phyloP scores from a whole-genome alignment of 2,329 filamentous ascomycete species.

The Colletotrichum cuscutae region DNA sequence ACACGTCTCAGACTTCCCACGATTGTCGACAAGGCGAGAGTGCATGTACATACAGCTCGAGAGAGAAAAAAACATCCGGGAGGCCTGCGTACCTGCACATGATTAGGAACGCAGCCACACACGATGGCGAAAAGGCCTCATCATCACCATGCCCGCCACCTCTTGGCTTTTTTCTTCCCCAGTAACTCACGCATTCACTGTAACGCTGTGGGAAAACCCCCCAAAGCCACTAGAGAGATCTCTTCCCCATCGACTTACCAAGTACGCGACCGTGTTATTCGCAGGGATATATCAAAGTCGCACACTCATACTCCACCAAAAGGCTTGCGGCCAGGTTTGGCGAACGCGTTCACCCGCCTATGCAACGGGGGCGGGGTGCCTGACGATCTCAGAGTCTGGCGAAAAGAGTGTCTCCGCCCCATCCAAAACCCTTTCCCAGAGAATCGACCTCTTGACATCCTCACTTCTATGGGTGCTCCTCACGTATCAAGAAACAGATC shows the following conservation, averaged over 20 bases:
- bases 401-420: neutral
- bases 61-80: neutral
- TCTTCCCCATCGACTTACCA: neutral
- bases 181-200: neutral
- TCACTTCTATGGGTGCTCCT: no score
- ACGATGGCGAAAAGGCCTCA: slow-evolving; percentile 13
- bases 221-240: neutral
- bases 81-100: no score
- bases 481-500: no score
- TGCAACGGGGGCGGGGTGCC: no score
- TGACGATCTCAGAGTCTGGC: neutral
- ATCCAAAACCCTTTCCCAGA: neutral
- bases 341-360: no score
- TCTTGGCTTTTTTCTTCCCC: neutral
- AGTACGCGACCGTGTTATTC: neutral
- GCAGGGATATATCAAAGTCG: neutral
- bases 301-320: no score
- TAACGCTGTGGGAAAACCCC: neutral
- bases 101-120: neutral
- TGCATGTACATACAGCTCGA: no score
- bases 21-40: neutral
- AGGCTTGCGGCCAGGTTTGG: no score
- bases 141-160: slow-evolving; percentile 1
- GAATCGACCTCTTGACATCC: neutral
- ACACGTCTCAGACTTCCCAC: no score